Conservation (phyloP, 352 stramenopile species). For the Pythium diclinum region DNA sequence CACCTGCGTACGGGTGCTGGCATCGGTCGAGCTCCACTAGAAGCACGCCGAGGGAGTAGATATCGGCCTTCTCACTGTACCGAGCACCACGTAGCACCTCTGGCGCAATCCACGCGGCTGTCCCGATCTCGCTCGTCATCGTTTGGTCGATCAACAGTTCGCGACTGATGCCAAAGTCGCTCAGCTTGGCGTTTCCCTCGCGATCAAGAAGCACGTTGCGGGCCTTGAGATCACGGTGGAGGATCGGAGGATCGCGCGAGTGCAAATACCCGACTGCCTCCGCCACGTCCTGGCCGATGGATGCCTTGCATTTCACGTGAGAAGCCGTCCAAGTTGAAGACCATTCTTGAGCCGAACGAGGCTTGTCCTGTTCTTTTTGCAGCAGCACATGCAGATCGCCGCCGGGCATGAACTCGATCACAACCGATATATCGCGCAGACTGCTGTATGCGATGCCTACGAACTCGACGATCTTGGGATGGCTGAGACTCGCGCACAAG, state of each 20-base stretch:
- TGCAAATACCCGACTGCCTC: slow-evolving; percentile 24
- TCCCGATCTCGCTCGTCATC: slow-evolving; percentile 28
- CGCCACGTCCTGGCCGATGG: slow-evolving; percentile 11
- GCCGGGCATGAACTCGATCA: slow-evolving; percentile 29
- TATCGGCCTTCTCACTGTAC: slow-evolving; percentile 30
- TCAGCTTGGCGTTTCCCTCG: slow-evolving; percentile 7
- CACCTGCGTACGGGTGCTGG: slow-evolving; percentile 4
- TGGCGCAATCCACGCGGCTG: slow-evolving; percentile 26
- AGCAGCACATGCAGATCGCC: slow-evolving; percentile 25
- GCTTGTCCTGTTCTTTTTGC: neutral
- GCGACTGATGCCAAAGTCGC: slow-evolving; percentile 20
- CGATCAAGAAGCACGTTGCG: slow-evolving; percentile 20
- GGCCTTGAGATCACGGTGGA: slow-evolving; percentile 20
- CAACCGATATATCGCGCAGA: slow-evolving; percentile 24
- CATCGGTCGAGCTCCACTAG: slow-evolving; percentile 27
- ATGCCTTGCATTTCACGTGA: neutral
- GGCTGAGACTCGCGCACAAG: slow-evolving; percentile 27
- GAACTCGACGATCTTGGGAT: slow-evolving; percentile 33
- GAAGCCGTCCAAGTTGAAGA: neutral
- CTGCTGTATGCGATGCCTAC: slow-evolving; percentile 30
- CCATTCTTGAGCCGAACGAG: neutral
- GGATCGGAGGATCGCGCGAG: slow-evolving; percentile 13
- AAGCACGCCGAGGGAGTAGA: slow-evolving; percentile 30
- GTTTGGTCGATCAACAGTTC: slow-evolving; percentile 9
- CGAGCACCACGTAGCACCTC: slow-evolving; percentile 27